Evolutionary conservation across 129 eudicot genomes (phyloP), one percentile per base, ranked within the genome.

Genomic region (Cynara cardunculus): DNA sequence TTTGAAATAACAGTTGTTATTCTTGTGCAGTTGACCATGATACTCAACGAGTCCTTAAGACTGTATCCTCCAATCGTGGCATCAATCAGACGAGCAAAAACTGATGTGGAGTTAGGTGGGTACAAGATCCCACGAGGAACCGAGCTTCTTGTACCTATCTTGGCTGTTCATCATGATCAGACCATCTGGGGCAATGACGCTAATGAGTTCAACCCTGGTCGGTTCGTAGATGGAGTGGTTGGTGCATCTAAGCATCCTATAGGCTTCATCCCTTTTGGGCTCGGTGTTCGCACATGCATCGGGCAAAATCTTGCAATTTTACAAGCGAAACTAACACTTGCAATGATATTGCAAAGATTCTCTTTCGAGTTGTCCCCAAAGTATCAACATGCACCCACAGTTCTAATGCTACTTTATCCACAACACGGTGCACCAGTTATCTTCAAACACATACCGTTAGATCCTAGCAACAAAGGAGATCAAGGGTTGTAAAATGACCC

Each of bases 91-190:
- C 85, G 94, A 71, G 91, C 98, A 22, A 94, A 89, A 74, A 70
- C 74, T 16, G 92, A 91, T 6, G 88, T 87, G 78, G 88, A 90
- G 75, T 44, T 94, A 35, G 98, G 96, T 8, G 91, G 92, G 12
- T 88, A 85, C 69, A 87, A 83, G 66, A 87, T 94, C 53, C 93
- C 94, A 7, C 78, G 87, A 2, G 98, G 96, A 8, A 92, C 91
- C 1, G 98, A 94, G 76, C 89, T 94, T 22, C 83, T 94, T 3
- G 80, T 94, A 39, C 98, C 98, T 10, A 86, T 92, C 74, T 56
- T 92, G 71, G 97, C 96, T 25, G 89, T 94, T 71, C 98, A 94
- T 84, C 98, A 94, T 77, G 98, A 92, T 76, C 92, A 88, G 69
- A 79, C 82, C 10, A 85, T 90, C 3, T 94, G 98, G 98, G 95